Conservation (phyloP, 257 asterid species). For the Echites panduratus region DNA sequence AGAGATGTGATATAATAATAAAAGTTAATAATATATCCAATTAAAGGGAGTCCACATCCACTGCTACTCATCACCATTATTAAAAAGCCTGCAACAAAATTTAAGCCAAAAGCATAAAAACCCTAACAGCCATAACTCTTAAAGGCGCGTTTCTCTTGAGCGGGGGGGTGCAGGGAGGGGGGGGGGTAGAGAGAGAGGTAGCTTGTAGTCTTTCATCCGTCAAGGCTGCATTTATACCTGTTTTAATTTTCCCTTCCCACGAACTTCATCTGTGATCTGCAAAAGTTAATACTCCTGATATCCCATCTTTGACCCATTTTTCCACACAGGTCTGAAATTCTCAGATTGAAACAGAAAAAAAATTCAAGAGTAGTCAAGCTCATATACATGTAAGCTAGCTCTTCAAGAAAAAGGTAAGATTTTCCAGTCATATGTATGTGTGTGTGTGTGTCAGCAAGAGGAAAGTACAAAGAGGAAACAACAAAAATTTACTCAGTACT, state of each 20-base stretch:
- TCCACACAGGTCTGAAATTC: constrained; percentile 12
- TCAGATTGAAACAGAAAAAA: constrained; percentile 1
- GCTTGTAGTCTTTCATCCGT: constrained; percentile 14
- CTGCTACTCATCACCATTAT: constrained; percentile 12
- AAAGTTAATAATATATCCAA: no score
- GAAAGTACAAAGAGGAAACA: constrained; percentile 8
- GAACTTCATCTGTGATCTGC: constrained; percentile 28
- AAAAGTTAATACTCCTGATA: constrained; percentile 4
- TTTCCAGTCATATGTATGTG: no score
- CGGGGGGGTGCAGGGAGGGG: no score
- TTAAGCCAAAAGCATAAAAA: constrained; percentile 39
- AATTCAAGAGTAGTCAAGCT: neutral
- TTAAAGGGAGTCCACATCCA: constrained; percentile 22
- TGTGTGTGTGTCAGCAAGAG: no score
- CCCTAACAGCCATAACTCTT: constrained; percentile 47
- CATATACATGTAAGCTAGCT: neutral
- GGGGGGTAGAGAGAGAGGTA: constrained; percentile 10
- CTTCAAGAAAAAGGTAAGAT: neutral
- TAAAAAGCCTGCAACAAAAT: constrained; percentile 56
- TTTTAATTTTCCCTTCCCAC: constrained; percentile 20
- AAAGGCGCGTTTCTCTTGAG: constrained; percentile 18
- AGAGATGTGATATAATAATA: constrained; percentile 7
- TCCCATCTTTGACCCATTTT: constrained; percentile 8
- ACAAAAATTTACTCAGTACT: neutral
- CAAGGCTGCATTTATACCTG: constrained; percentile 39